Evolutionary conservation across 176 grass and related monocot genomes (phyloP).

Genomic region (Tillandsia leiboldiana): DNA sequence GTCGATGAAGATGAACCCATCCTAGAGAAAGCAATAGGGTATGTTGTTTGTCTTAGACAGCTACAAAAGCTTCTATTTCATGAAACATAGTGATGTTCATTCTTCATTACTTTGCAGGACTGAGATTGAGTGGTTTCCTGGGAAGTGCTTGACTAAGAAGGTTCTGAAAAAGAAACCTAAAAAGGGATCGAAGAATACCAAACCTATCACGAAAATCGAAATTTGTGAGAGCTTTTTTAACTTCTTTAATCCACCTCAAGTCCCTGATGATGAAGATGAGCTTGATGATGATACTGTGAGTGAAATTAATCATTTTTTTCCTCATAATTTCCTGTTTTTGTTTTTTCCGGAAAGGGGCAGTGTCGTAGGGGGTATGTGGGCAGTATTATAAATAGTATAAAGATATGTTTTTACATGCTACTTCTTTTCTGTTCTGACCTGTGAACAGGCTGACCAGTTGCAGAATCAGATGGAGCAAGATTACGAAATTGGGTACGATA

Average conservation of each 20-base stretch:
- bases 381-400: too few relatives aligned
- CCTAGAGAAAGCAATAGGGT: slow-evolving; percentile 93
- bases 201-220: slow-evolving; percentile 80
- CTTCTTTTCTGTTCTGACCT: slow-evolving; percentile 3
- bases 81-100: too few relatives aligned
- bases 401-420: neutral
- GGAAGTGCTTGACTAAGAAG: slow-evolving; percentile 89
- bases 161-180: slow-evolving; percentile 85
- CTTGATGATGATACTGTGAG: slow-evolving; percentile 89
- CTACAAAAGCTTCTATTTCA: neutral
- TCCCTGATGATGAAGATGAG: slow-evolving; percentile 86
- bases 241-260: slow-evolving; percentile 91
- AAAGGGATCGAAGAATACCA: slow-evolving; percentile 79
- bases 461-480: slow-evolving; percentile 95
- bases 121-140: slow-evolving; percentile 80
- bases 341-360: too few relatives aligned
- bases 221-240: slow-evolving; percentile 94
- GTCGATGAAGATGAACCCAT: slow-evolving; percentile 85
- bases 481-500: slow-evolving; percentile 85
- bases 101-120: slow-evolving; percentile 30
- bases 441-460: slow-evolving; percentile 69
- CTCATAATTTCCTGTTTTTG: too few relatives aligned
- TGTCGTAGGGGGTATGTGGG: too few relatives aligned
- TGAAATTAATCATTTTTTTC: neutral
- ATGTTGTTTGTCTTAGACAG: neutral